Evolutionary conservation across 2,329 filamentous ascomycete genomes (phyloP), one percentile per base, ranked within the genome.

Genomic region (Colletotrichum spinosum): DNA sequence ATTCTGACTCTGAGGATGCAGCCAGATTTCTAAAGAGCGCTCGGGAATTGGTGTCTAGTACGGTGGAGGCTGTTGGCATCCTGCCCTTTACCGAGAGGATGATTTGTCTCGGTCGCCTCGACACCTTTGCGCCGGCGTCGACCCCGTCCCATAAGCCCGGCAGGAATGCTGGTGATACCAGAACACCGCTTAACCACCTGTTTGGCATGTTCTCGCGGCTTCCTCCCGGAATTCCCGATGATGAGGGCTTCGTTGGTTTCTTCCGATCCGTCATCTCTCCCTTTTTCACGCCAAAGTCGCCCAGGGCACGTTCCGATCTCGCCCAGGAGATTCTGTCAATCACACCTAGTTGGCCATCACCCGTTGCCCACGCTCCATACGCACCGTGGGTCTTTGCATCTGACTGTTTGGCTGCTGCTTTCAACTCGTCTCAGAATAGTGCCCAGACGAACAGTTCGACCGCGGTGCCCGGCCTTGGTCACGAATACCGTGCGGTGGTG

Each of bases 401-500:
- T 13, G 77, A 83, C 45, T 64, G 25, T 17, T 35, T 65, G 7
- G 34, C 49, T 10, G 41, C 60, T 25, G 65, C 54, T 25, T 45
- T 67, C 8, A 79, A 80, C 35, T 73, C 87, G 15, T 67, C 68
- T 37, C 74, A 80, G 74, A 69, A 69, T 60, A 81, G 75, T 68
- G 67, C 73, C 56, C 77, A 76, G 39, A 78, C 76, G 15, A 79
- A 73, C 53, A 78, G 75, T 69, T 84, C 78, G 12, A 71, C 71
- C 8, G 74, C 70, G 38, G 80, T 83, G 8, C 76, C 82, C 63
- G 80, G 87, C 41, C 75, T 90, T 58, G 87, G 90, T 12, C 86
- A 88, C 10, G 89, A 93, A 60, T 94, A 92, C 69, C 88, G 91
- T 8, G 87, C 91, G 55, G 79, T 91, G 33, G 83, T 90, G 13